Evolutionary conservation across 257 asterid genomes (phyloP).

Genomic region (Ilex asprella): DNA sequence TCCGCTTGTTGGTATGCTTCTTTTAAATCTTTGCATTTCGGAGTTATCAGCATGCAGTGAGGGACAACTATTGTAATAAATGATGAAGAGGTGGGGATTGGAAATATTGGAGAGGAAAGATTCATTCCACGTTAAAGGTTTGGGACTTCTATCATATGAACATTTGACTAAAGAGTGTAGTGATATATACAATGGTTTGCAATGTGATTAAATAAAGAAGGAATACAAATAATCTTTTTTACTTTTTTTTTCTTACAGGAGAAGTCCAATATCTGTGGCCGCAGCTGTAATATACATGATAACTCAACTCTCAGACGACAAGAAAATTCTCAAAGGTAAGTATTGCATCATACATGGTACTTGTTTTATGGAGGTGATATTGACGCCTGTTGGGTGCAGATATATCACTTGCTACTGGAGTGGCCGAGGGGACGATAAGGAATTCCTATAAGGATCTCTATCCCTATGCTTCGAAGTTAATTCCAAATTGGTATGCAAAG

Average conservation of each 20-base stretch:
- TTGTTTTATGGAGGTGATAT: not conserved
- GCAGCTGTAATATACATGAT: not conserved
- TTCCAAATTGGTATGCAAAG: not conserved
- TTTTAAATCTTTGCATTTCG: too few relatives aligned
- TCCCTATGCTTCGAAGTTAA: not conserved
- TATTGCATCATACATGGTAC: not conserved
- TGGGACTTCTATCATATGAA: not conserved
- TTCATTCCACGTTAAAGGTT: not conserved
- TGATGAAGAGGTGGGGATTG: not conserved
- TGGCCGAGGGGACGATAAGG: not conserved
- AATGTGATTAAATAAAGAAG: not conserved
- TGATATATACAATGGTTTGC: not conserved
- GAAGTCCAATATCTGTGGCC: not conserved
- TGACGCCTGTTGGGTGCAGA: not conserved
- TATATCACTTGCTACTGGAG: not conserved
- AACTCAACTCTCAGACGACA: not conserved
- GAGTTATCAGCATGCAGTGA: too few relatives aligned
- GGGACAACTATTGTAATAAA: not conserved
- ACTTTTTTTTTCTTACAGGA: not conserved
- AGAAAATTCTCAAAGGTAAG: not conserved
- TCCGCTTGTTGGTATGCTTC: too few relatives aligned
- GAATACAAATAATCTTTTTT: too few relatives aligned
- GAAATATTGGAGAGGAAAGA: not conserved
- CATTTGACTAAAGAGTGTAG: not conserved
- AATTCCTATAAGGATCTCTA: not conserved